Evolutionary conservation across 768 basidiomycete species (phyloP), one percentile per base, ranked within the genome.

Genomic region (Serendipita vermifera): DNA sequence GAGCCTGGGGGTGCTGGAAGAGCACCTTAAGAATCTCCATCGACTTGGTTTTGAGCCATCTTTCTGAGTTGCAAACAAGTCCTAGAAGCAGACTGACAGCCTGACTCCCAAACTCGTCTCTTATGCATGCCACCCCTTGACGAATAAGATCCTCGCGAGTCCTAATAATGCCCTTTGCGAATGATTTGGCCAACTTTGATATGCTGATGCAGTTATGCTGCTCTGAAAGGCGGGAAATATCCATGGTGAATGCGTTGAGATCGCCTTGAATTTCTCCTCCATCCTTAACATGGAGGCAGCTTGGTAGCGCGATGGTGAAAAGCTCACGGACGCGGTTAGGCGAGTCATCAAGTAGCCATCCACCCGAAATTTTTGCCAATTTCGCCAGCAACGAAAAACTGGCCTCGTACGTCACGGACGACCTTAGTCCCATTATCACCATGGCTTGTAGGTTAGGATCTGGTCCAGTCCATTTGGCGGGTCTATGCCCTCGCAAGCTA

Each of bases 121-220:
- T 81, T 33, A 97, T 75, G 62, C 86, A 83, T 1, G 80, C 75
- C 20, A 90, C 82, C 0, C 88, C 90, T 65, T 96, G 90, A 3
- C 89, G 81, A 58, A 94, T 76, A 70, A 94, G 94, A 69, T 96
- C 92, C 54, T 97, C 92, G 63, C 83, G 83, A 1, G 90, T 90
- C 46, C 92, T 76, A 74, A 97, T 96, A 53, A 87, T 83, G 20
- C 76, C 74, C 68, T 88, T 88, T 56, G 86, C 80, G 62, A 93
- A 93, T 2, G 88, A 91, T 3, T 75, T 82, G 84, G 94, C 87
- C 64, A 97, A 86, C 46, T 87, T 83, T 55, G 80, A 76, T 62
- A 96, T 87, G 63, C 83, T 86, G n/a, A 78, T 75, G 27, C 82
- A 77, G 26, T 80, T 82, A 61, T 89, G 85, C 46, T 71, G 67